These are phyloP conservation scores for Cerioporus squamosus DNA, from an alignment of 1,284 basidiomycete species.

Conservation along the genomic window DNA sequence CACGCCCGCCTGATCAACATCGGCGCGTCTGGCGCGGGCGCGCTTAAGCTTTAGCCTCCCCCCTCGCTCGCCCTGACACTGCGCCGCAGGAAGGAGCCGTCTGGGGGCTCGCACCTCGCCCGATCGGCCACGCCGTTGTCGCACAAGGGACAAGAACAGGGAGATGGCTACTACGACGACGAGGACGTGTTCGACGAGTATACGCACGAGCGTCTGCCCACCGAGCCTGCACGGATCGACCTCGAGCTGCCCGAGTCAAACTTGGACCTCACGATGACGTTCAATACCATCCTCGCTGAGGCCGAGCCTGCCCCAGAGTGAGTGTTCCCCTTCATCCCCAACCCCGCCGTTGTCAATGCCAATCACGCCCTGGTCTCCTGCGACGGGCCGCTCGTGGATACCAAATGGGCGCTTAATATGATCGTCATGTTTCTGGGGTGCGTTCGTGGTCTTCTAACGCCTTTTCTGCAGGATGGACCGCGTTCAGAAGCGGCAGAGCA, in stretches of 20 bases:
- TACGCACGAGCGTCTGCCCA: constrained; percentile 21
- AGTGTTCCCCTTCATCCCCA: constrained; percentile 1
- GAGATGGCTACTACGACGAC: constrained; percentile 13
- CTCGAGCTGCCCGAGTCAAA: constrained; percentile 57
- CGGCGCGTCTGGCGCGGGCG: constrained; percentile 4
- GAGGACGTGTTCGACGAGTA: constrained; percentile 14
- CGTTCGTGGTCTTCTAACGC: not conserved
- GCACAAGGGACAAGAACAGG: constrained; percentile 12
- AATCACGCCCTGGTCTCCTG: not conserved
- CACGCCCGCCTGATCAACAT: not conserved
- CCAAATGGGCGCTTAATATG: constrained; percentile 7
- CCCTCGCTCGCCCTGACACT: not conserved
- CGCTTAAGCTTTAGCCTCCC: not conserved
- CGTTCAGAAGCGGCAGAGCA: constrained; percentile 76
- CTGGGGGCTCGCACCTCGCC: constrained; percentile 17
- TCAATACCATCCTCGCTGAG: constrained; percentile 50
- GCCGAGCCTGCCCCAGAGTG: constrained; percentile 36
- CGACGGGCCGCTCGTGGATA: not conserved
- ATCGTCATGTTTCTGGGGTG: not conserved
- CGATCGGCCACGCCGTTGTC: constrained; percentile 10
- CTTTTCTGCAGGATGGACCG: constrained; percentile 51
- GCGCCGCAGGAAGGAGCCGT: constrained; percentile 13
- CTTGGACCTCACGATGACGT: constrained; percentile 52
- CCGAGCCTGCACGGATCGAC: constrained; percentile 31
- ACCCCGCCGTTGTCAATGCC: not conserved